A percentile compares a stretch with the other conserved stretches of the same genome.
Evolutionary conservation across 345 rosid genomes (phyloP).

Genomic region (Microcos paniculata): DNA sequence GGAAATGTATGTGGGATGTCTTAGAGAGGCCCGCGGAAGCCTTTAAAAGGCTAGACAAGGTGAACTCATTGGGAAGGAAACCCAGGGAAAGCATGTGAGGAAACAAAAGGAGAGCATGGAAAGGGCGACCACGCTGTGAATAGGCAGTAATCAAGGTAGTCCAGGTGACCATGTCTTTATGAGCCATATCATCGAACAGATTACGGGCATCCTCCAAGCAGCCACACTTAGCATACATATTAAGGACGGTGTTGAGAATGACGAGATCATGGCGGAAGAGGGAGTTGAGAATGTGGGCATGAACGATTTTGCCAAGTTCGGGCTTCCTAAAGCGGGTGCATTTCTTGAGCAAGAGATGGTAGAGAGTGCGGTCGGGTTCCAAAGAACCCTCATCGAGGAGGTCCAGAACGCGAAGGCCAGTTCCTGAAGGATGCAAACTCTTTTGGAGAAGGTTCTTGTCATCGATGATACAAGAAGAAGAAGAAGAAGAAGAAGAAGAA

Average conservation of each 20-base stretch:
- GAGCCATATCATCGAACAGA: conserved; percentile 44
- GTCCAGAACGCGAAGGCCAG: conserved; percentile 45
- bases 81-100: conserved; percentile 34
- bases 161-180: conserved; percentile 38
- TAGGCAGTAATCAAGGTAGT: conserved; percentile 46
- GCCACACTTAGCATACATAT: conserved; percentile 42
- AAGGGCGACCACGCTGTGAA: conserved; percentile 38
- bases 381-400: conserved; percentile 32
- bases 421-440: conserved; percentile 17
- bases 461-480: conserved; percentile 19
- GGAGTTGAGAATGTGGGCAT: conserved; percentile 35
- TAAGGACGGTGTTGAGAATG: conserved; percentile 33
- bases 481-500: not conserved
- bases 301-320: conserved; percentile 33
- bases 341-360: conserved; percentile 34
- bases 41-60: conserved; percentile 48
- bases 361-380: conserved; percentile 34
- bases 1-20: conserved; percentile 1
- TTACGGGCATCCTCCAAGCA: conserved; percentile 33
- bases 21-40: conserved; percentile 30
- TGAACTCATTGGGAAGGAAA: conserved; percentile 40
- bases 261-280: conserved; percentile 29
- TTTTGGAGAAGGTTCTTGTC: conserved; percentile 33
- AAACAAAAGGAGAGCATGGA: conserved; percentile 39
- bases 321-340: conserved; percentile 36